Base-by-base conservation (phyloP, 441 rosid genomes). In the Syzygium malaccense region DNA sequence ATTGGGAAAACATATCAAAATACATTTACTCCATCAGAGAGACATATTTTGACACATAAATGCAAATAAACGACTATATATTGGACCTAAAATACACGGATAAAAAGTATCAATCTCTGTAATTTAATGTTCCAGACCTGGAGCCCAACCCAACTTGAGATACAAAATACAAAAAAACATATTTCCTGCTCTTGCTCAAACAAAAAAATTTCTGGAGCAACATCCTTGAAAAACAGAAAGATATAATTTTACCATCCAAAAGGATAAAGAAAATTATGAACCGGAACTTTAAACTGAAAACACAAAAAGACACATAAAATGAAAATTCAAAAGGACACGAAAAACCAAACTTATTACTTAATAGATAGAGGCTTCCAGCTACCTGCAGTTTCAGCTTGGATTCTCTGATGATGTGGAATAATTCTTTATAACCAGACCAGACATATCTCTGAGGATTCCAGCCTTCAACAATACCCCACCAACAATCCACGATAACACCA, bases 381-480 rank as follows among this genome's bases (percentile, higher is more conserved):
- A 95, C 96, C 96, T 95, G 98, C 86, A 95, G 62, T 89, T 95
- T 94, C 87, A 95, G 90, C 91, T 95, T 93, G 94, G 93, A 95
- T 90, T 92, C 96, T 93, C 91, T 91, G 88, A 94, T 90, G 86
- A 94, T 90, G 91, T 93, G 93, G 88, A 95, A 95, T 83, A 95
- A 93, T 58, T 95, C 96, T 54, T 93, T 91, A 85, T 95, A 95
- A 88, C 98, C 98, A 90, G 96, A 92, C 98, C 98, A 95, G 20
- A 89, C 94, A 90, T 95, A 95, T 68, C 95, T 95, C 90, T 92
- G 95, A 57, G 98, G 98, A 85, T 89, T 95, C 98, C 98, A 95
- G 33, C 93, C 92, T 93, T 95, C 98, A 86, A 95, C 93, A 84
- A 95, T 93, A 54, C 96, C 98, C 98, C 98, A 95, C 96, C 98